Base-by-base conservation (phyloP, 768 basidiomycete genomes). In the Symmetrospora coprosmae region DNA sequence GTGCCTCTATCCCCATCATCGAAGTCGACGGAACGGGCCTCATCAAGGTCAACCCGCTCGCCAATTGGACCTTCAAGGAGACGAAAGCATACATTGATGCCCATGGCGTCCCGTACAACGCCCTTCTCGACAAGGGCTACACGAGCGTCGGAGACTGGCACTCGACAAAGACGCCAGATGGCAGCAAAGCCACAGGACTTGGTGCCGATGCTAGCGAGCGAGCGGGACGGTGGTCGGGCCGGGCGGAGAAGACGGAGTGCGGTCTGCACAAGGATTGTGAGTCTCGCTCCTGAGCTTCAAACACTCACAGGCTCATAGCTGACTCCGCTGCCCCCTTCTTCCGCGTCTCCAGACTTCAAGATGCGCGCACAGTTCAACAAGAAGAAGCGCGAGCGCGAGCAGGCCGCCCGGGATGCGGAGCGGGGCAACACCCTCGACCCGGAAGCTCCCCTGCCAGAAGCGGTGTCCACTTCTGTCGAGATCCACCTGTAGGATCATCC, bases 121-220 rank as follows among this genome's bases (percentile, higher is more conserved):
- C 79, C 62, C 78, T 99, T 4, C 79, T 99, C 38, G 81, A 81
- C 62, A 81, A 88, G 70, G 94, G 94, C 2, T 99, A 97, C 76
- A 84, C 83, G 67, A 89, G 87, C 69, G 82, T 99, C 64, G 94
- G 94, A 2, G 94, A 99, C 73, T 92, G 91, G 86, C 94, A 99
- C 74, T 91, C 87, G 64, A 99, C 94, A 0, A 73, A 72, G n/a
- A 50, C 65, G 14, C 74, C 75, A 9, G 64, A 68, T 7, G 65
- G 67, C 7, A 60, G 63, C 16, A 80, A 80, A 1, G 77, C 58
- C 21, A 77, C 72, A 66, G 82, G 82, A 62, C 82, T 80, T 0
- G 76, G 75, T 8, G 79, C 84, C 39, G 87, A 87, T 62, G 73
- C 71, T 0, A 79, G 78, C 3, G 94, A 99, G 74, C 80, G 94